These are phyloP conservation scores for Albugo laibachii DNA, from an alignment of 352 stramenopile species.

Conservation along the genomic window DNA sequence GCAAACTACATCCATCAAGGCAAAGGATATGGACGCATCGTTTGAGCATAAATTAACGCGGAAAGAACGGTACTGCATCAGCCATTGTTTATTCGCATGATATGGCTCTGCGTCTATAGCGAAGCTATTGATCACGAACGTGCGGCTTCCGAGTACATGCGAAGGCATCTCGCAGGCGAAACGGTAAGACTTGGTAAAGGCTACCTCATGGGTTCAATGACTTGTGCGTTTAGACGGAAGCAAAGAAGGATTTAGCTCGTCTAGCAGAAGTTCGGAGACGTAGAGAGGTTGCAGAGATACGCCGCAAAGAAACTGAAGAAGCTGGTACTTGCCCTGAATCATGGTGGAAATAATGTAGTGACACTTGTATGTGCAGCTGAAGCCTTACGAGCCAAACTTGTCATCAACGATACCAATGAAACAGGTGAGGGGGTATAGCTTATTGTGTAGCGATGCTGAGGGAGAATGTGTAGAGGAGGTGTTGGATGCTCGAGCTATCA, in stretches of 20 bases:
- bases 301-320: slow-evolving; percentile 61
- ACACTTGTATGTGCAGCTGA: neutral
- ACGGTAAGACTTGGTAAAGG: slow-evolving; percentile 15
- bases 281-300: slow-evolving; percentile 58
- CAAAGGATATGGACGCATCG: slow-evolving; percentile 52
- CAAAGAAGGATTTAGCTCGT: slow-evolving; percentile 69
- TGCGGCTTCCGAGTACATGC: slow-evolving; percentile 47
- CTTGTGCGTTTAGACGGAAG: slow-evolving; percentile 23
- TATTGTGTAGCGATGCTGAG: too few relatives aligned
- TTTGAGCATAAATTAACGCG: slow-evolving; percentile 55
- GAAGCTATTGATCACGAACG: slow-evolving; percentile 77
- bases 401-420: too few relatives aligned
- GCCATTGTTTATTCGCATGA: neutral
- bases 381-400: neutral
- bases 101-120: slow-evolving; percentile 3
- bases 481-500: slow-evolving; percentile 65
- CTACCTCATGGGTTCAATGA: neutral
- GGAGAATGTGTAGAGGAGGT: slow-evolving; percentile 26
- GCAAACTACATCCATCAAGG: slow-evolving; percentile 75
- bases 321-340: slow-evolving; percentile 21
- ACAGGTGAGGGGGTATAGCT: too few relatives aligned
- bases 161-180: slow-evolving; percentile 69
- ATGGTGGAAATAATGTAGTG: slow-evolving; percentile 1
- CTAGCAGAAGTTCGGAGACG: slow-evolving; percentile 59
- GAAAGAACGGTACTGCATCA: slow-evolving; percentile 31